These are phyloP conservation scores for Cubamyces lactineus DNA, from an alignment of 768 basidiomycete genomes.

Conservation along the genomic window DNA sequence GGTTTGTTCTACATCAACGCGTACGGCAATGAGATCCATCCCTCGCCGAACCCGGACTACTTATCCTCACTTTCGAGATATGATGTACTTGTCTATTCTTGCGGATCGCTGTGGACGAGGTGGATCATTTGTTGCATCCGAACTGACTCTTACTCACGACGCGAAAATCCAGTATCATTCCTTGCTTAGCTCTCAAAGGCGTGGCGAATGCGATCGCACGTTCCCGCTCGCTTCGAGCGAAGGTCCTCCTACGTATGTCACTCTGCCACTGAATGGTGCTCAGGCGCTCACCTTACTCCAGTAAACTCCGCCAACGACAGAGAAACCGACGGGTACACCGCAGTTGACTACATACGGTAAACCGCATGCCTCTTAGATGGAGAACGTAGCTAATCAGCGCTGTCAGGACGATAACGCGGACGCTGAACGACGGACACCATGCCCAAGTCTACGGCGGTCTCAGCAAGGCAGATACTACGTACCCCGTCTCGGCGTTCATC, in stretches of 20 bases:
- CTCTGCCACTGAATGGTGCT: background rate
- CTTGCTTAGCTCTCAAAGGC: constrained; percentile 84
- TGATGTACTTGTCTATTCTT: constrained; percentile 84
- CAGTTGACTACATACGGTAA: constrained; percentile 81
- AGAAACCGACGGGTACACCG: constrained; percentile 86
- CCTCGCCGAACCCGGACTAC: constrained; percentile 83
- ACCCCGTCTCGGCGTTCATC: constrained; percentile 79
- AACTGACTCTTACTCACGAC: background rate
- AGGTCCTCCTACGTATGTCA: constrained; percentile 79
- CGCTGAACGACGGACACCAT: constrained; percentile 66
- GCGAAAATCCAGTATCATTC: constrained; percentile 68
- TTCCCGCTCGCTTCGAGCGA: constrained; percentile 71
- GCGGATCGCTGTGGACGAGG: constrained; percentile 96
- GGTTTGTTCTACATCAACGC: constrained; percentile 88
- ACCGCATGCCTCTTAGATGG: constrained; percentile 22
- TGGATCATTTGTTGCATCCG: constrained; percentile 32
- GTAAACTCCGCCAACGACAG: constrained; percentile 90
- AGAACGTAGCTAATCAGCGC: constrained; percentile 12
- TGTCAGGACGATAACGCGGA: constrained; percentile 65
- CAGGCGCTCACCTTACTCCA: constrained; percentile 34
- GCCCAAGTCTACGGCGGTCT: constrained; percentile 52
- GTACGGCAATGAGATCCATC: constrained; percentile 91
- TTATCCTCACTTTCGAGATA: constrained; percentile 60
- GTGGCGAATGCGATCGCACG: constrained; percentile 78
- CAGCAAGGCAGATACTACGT: constrained; percentile 61